Evolutionary conservation across 371 early-diverging fungal genomes (phyloP), one percentile per base, ranked within the genome.

Genomic region (Mucor circinelloides): DNA sequence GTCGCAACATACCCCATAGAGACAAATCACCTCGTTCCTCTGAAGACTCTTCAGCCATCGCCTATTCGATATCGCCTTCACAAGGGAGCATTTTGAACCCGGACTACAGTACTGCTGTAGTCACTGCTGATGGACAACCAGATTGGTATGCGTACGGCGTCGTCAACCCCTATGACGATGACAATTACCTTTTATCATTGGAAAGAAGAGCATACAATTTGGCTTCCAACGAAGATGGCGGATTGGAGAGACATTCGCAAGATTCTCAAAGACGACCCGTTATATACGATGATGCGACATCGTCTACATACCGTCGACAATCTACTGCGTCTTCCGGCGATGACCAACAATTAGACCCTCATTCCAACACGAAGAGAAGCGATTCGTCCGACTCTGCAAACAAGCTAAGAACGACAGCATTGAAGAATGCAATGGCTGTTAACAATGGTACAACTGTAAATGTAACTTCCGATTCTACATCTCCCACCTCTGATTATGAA

Each of bases 151-250:
- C 68, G 7, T 62, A 69, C 32, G 73, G 78, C 60, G 69, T 69
- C 23, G 52, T 72, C 2, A 69, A 66, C 28, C 59, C 59, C 19
- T 69, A 78, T 31, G 70, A 69, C 19, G 74, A 74, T 57, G 79
- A 77, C 27, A 77, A 73, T 30, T 82, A 82, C 56, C 66, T 82
- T 27, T 42, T 69, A 13, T 82, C 83, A 3, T 61, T 82, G 15
- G 83, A 82, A 48, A 71, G 78, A 55, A 56, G 80, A 67, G 80
- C 80, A 2, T 79, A 68, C 52, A 70, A 71, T 28, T 63, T 69
- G 63, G 69, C 40, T 50, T 36, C 28, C 54, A 48, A 38, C 42
- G 59, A 36, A 32, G 55, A 59, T 32, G 68, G 32, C 28, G 66
- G 56, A 13, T 32, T 23, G 36, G 64, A 46, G 13, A 57, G 38